These are phyloP conservation scores for Astrothelium subdiscretum DNA, from an alignment of 495 filamentous ascomycete species.

Conservation along the genomic window DNA sequence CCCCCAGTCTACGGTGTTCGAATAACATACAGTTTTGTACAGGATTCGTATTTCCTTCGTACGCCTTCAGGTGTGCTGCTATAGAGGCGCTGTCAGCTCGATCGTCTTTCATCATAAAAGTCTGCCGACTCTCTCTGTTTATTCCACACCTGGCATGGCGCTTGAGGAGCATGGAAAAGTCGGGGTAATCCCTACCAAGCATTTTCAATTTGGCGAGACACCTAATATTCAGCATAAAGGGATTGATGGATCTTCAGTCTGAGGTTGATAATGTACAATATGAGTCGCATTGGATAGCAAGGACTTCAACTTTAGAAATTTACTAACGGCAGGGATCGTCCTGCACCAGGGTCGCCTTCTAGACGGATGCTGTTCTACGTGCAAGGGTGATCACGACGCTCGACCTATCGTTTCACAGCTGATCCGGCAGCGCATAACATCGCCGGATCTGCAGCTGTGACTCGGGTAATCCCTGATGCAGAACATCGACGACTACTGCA, in stretches of 20 bases:
- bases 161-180: neutral
- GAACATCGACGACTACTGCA: neutral
- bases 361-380: neutral
- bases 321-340: neutral
- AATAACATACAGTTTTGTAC: neutral
- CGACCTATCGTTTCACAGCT: neutral
- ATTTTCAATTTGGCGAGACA: neutral
- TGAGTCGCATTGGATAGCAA: neutral
- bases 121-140: neutral
- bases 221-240: neutral
- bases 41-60: neutral
- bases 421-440: neutral
- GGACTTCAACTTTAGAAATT: neutral
- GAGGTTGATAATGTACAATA: conserved; percentile 1
- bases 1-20: neutral
- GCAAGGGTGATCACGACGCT: too few relatives aligned
- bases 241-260: neutral
- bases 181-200: neutral
- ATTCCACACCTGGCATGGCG: neutral
- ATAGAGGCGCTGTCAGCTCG: neutral
- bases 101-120: neutral
- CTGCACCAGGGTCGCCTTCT: neutral
- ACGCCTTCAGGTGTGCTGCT: neutral
- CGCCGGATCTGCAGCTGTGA: neutral
- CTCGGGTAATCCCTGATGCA: neutral